Evolutionary conservation across 805 yeast species (phyloP).

Genomic region (Kuraishia floccosa): DNA sequence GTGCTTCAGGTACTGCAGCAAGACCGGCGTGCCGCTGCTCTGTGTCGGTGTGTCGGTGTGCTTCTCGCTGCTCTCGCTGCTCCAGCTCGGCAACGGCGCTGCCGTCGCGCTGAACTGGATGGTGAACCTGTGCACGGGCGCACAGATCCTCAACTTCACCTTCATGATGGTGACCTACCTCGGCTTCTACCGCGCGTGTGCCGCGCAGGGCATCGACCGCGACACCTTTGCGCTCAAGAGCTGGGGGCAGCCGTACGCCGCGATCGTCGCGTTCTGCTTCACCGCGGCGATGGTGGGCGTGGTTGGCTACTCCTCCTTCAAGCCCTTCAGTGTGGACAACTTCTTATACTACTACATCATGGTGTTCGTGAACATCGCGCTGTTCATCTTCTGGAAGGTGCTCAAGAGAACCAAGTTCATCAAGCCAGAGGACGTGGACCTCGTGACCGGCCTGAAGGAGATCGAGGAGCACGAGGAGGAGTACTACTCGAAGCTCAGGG

Average conservation of each 20-base stretch:
- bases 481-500: constrained; percentile 1
- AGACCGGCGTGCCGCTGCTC: constrained; percentile 33
- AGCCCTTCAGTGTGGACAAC: constrained; percentile 42
- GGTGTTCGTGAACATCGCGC: constrained; percentile 43
- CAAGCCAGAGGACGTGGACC: constrained; percentile 37
- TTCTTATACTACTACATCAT: constrained; percentile 66
- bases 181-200: constrained; percentile 49
- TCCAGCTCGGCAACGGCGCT: constrained; percentile 43
- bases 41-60: constrained; percentile 27
- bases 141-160: constrained; percentile 52
- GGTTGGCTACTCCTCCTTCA: constrained; percentile 62
- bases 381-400: constrained; percentile 43
- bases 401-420: constrained; percentile 34
- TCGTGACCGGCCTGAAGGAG: constrained; percentile 40
- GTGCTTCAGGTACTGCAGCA: constrained; percentile 29
- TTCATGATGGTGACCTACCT: constrained; percentile 46
- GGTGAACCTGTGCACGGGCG: constrained; percentile 58
- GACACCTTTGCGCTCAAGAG: constrained; percentile 35
- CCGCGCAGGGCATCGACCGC: constrained; percentile 39
- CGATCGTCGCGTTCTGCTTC: constrained; percentile 33
- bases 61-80: constrained; percentile 33
- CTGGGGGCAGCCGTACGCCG: constrained; percentile 50
- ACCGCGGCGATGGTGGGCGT: constrained; percentile 42
- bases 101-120: constrained; percentile 63
- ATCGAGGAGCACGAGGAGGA: constrained; percentile 45